Base-by-base conservation (phyloP, 805 yeast species). In the Ascoidea tarda region DNA sequence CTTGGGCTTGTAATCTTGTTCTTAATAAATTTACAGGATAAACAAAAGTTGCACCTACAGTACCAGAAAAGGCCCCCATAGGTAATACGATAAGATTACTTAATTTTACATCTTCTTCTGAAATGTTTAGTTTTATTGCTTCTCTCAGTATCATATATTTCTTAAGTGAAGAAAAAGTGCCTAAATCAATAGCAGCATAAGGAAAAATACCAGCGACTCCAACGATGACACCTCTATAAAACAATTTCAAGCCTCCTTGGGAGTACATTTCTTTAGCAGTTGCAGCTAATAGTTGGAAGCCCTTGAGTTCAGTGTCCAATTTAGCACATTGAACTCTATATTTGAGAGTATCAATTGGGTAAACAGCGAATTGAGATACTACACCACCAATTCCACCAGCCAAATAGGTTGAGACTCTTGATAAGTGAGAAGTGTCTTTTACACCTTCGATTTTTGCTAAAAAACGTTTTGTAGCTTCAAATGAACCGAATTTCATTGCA, bases 361-460 rank as follows among this genome's bases (percentile, higher is more conserved):
- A 93, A 3, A 91, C 96, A 0, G 93, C 76, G 61, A 90, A 80
- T 66, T 93, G 99, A 0, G 97, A 85, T 32, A 82, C 79, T 53
- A 93, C 95, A 63, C 99, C 99, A 47, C 97, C 99, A 47, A 93
- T 64, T 50, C 99, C 99, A 68, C 99, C 99, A 31, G 96, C 89
- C 38, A 87, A 65, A 63, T 89, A 93, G 0, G 96, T 89, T 1
- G 97, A 77, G 1, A 77, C 62, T 57, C 81, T 80, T 0, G 96
- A 85, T 52, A 91, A 68, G 48, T 86, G 77, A 1, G 83, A 66
- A 1, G 83, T 76, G 62, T 84, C 90, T 10, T 74, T 73, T 5
- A 80, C 81, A 12, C 95, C 95, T 66, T 88, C 96, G 6, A 90
- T 54, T 32, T 70, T 64, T 21, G 95, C 83, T 62, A 93, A 70